Conservation (phyloP, 2,329 filamentous ascomycete species). For the Hirsutella rhossiliensis region DNA sequence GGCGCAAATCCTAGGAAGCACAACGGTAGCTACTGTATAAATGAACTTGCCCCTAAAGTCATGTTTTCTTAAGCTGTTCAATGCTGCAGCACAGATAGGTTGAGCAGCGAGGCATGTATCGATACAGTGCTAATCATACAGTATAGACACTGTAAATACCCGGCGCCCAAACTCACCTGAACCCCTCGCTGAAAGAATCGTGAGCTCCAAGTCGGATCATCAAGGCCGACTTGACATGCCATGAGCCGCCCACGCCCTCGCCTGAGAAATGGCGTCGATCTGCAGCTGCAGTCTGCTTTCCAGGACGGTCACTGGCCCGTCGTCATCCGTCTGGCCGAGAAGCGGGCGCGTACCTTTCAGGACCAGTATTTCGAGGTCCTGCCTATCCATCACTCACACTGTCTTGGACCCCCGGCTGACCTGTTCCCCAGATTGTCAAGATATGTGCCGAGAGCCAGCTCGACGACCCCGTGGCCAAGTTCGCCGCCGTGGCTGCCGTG, state of each 20-base stretch:
- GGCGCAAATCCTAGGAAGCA: too few species aligned
- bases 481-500: constrained; percentile 29
- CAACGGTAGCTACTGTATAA: too few species aligned
- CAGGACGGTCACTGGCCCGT: constrained; percentile 40
- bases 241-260: constrained; percentile 22
- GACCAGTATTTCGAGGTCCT: constrained; percentile 44
- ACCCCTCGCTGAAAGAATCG: too few species aligned
- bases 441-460: constrained; percentile 38
- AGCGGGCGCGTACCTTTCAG: constrained; percentile 34
- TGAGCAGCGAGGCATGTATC: too few species aligned
- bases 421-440: constrained; percentile 30
- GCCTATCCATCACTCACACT: background rate
- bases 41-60: too few species aligned
- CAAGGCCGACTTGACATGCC: background rate
- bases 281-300: constrained; percentile 43
- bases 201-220: too few species aligned
- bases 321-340: constrained; percentile 39
- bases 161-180: too few species aligned
- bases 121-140: too few species aligned
- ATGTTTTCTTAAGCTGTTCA: too few species aligned
- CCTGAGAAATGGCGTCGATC: constrained; percentile 38
- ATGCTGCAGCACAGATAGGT: too few species aligned
- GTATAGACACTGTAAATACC: too few species aligned
- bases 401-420: background rate
- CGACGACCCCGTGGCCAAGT: constrained; percentile 34